phyloP scores from a whole-genome alignment of 176 grass and related monocot genomes.

The Avena eriantha region DNA sequence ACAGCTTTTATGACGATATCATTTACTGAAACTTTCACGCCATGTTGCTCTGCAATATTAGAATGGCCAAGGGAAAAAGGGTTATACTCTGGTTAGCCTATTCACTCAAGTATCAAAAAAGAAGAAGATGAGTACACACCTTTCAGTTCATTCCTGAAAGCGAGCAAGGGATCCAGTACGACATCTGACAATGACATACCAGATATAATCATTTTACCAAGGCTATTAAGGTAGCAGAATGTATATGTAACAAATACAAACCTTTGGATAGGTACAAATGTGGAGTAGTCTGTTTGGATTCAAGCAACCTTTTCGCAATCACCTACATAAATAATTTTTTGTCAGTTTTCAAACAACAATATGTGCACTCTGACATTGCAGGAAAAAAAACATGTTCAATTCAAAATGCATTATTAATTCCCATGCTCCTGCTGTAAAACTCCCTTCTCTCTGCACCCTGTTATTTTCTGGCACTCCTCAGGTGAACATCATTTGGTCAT shows the following conservation, averaged over 20 bases:
- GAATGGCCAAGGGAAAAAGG: constrained; percentile 29
- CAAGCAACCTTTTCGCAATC: constrained; percentile 92
- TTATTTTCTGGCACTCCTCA: not conserved
- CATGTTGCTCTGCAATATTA: constrained; percentile 78
- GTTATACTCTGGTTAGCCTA: constrained; percentile 20
- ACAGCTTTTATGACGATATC: constrained; percentile 99
- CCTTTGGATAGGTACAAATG: constrained; percentile 95
- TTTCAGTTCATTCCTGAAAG: constrained; percentile 94
- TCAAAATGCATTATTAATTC: constrained; percentile 32
- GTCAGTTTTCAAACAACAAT: constrained; percentile 16
- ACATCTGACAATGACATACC: constrained; percentile 75
- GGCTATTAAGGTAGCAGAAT: constrained; percentile 32
- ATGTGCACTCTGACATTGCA: not conserved
- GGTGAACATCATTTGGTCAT: not conserved
- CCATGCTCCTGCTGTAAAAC: not conserved
- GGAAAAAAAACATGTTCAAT: constrained; percentile 34
- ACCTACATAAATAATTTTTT: constrained; percentile 48
- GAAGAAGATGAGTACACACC: constrained; percentile 54
- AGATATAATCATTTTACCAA: constrained; percentile 42
- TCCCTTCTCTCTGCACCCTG: not conserved
- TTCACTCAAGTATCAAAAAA: constrained; percentile 28
- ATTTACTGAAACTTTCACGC: constrained; percentile 96
- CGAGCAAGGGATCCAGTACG: constrained; percentile 82
- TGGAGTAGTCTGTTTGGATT: constrained; percentile 94
- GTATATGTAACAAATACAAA: constrained; percentile 43